Conservation (phyloP, 495 filamentous ascomycete species). For the Neurospora tetrasperma region DNA sequence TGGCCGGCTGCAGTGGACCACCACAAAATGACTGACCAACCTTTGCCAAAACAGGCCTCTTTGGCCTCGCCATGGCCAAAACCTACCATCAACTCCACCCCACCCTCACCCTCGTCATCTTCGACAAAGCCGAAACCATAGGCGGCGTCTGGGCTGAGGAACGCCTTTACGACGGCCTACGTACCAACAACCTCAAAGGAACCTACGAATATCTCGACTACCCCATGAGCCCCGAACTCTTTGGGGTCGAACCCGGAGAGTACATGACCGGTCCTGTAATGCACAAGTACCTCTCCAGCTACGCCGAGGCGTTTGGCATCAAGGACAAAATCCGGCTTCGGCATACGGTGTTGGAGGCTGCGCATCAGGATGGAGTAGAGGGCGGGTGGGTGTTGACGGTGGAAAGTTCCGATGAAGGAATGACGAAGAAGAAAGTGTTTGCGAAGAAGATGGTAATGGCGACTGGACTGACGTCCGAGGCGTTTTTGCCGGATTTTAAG, state of each 20-base stretch:
- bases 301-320: constrained; percentile 50
- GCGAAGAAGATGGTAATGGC: constrained; percentile 28
- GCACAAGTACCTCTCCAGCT: constrained; percentile 55
- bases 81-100: constrained; percentile 32
- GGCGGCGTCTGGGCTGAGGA: constrained; percentile 64
- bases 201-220: constrained; percentile 67
- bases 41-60: constrained; percentile 23
- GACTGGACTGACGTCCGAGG: constrained; percentile 27
- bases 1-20: too few species aligned
- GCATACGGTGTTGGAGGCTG: constrained; percentile 41
- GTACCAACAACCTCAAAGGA: constrained; percentile 49
- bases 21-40: too few species aligned
- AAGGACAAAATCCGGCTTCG: constrained; percentile 41
- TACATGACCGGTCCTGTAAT: constrained; percentile 61
- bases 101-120: constrained; percentile 24
- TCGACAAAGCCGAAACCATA: constrained; percentile 33
- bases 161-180: constrained; percentile 56
- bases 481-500: constrained; percentile 28
- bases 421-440: constrained; percentile 9
- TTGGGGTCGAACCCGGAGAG: constrained; percentile 49
- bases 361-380: constrained; percentile 26
- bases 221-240: constrained; percentile 52
- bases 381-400: constrained; percentile 35
- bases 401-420: background rate
- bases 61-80: constrained; percentile 33